Percentiles rank a stretch among this genome's conserved stretches.
Evolutionary conservation across 208 protist species (phyloP).

Genomic region (Leishmania lainsoni): DNA sequence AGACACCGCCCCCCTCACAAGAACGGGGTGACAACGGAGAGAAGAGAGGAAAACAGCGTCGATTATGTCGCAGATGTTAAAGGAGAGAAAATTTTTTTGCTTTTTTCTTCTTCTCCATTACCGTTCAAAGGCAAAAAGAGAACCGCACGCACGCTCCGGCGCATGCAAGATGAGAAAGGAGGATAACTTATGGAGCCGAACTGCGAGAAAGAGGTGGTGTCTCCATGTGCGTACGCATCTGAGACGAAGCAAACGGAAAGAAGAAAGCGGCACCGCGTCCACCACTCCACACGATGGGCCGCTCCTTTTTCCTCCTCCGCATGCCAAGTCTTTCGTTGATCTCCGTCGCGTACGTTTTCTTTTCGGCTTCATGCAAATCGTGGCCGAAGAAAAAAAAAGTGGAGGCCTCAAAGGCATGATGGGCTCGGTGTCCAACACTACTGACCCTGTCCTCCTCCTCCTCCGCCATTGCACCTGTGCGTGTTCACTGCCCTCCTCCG

Average conservation of each 20-base stretch:
- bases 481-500: neutral
- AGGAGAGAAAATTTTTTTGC: neutral
- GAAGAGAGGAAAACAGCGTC: neutral
- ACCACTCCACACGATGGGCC: neutral
- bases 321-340: too few species aligned
- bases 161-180: neutral
- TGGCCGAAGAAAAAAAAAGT: neutral
- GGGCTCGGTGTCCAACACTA: neutral
- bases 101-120: neutral
- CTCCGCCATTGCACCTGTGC: neutral
- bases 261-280: neutral
- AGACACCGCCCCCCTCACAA: neutral
- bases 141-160: neutral
- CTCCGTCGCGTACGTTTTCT: neutral
- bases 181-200: neutral
- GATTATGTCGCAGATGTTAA: constrained; percentile 3
- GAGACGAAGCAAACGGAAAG: neutral
- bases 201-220: constrained; percentile 2
- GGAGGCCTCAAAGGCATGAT: neutral
- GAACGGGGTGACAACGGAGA: neutral
- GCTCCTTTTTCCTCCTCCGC: neutral
- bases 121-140: neutral
- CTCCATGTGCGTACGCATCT: neutral
- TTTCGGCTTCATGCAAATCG: neutral
- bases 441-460: neutral